Base-by-base conservation (phyloP, 257 asterid species). In the Haberlea rhodopensis region DNA sequence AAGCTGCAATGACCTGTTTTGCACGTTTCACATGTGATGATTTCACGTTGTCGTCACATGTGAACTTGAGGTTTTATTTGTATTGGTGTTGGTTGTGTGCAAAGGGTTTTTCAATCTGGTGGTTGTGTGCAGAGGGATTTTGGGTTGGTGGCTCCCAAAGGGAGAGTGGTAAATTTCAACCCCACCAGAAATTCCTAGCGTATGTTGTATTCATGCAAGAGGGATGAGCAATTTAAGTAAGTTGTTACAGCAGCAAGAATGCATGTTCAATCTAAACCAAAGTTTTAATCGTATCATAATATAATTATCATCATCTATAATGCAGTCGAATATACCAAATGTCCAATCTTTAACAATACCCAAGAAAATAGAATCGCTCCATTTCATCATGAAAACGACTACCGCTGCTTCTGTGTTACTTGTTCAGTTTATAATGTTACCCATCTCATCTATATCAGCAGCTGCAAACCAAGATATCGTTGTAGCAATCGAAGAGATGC, bases 201-300 rank as follows among this genome's bases (percentile, higher is more conserved):
- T n/a, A n/a, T n/a, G n/a, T 15, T 18, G 11, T 5, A 28, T 24
- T 71, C 89, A 79, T 75, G 80, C 76, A 65, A 72, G 66, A 65
- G 6, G 80, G 37, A 70, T 78, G 88, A 60, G 40, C 21, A n/a
- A 21, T 8, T 27, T n/a, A n/a, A n/a, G n/a, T n/a, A n/a, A 57
- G 83, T 79, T 62, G 94, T 75, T 83, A 59, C 57, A 68, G 45
- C 85, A 79, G 66, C 76, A 78, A 75, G 65, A 67, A 57, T 63
- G 83, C 83, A 66, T 86, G 89, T 57, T 57, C 65, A 63, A 73
- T 69, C 78, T 76, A 74, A 62, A 43, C 19, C 34, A 18, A 8
- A 37, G 23, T 61, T 23, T 24, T 26, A 68, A 8, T 4, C 27
- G 18, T 31, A 11, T 25, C 73, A 67, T 62, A 16, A 37, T 57